Evolutionary conservation across 495 filamentous ascomycete genomes (phyloP), one percentile per base, ranked within the genome.

Genomic region (Aspergillus mulundensis): DNA sequence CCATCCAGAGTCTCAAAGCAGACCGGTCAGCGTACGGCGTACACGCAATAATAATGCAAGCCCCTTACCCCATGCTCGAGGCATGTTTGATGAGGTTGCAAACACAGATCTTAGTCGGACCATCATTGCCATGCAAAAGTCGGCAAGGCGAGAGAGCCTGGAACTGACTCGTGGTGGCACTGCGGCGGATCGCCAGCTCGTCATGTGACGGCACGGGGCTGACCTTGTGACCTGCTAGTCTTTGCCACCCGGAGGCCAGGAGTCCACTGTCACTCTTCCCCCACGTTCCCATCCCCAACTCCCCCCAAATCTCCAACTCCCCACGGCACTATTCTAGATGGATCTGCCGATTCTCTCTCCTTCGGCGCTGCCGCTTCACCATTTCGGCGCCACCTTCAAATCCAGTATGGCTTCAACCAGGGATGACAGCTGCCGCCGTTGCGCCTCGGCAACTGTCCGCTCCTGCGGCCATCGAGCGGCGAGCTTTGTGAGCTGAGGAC

Each of bases 181-280:
- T 36, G 32, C 32, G 12, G 5, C 28, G 32, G 8, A 36, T 15
- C 32, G 32, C 32, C 56, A 40, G 56, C 57, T 57, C 60, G 59
- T 65, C 63, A 65, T 65, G 63, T 65, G 63, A 65, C 55, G 40
- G 46, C 45, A 44, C 40, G 52, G 25, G 45, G 30, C 53, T 53
- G 57, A 49, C 51, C 62, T 65, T 60, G 62, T 65, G 62, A 65
- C 62, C 57, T 54, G 7, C 32, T 23, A 39, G 23, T 38, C 56
- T 62, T 20, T 39, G 24, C 32, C 15, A 53, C 34, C 42, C 36
- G 19, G 49, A 51, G 32, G 4, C 25, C 25, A 28, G 25, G 25
- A 28, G 25, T 28, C 25, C 25, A 28, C 25, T 4, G 8, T 40
- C 28, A 6, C n/a, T 20, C 46, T 7, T 20, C 3, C 25, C 18